phyloP scores from a whole-genome alignment of 208 protist genomes.

The Trichomonas tenax region DNA sequence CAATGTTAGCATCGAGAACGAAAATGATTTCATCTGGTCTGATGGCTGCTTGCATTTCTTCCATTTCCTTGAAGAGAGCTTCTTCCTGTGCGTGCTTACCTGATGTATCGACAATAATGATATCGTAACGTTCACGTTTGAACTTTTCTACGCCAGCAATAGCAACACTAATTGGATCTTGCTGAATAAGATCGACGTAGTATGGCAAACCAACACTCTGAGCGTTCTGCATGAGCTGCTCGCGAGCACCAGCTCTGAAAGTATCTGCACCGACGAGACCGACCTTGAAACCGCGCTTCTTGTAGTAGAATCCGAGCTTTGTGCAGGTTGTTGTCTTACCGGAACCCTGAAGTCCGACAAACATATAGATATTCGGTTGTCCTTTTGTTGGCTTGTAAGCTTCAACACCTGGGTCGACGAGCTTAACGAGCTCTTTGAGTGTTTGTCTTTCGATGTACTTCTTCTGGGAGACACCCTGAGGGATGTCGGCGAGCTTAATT shows the following conservation, averaged over 20 bases:
- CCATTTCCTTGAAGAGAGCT: conserved; percentile 94
- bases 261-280: conserved; percentile 94
- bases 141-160: conserved; percentile 42
- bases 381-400: neutral
- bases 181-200: conserved; percentile 76
- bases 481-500: neutral
- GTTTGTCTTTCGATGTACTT: neutral
- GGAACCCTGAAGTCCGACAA: conserved; percentile 88
- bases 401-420: neutral
- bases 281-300: conserved; percentile 58
- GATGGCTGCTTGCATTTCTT: conserved; percentile 47
- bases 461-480: neutral
- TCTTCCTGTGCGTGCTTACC: conserved; percentile 91
- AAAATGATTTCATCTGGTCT: conserved; percentile 85
- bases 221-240: conserved; percentile 75
- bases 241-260: conserved; percentile 63
- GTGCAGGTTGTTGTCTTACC: conserved; percentile 94
- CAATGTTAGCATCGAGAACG: conserved; percentile 87
- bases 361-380: conserved; percentile 92
- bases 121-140: conserved; percentile 59
- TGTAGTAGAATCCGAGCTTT: conserved; percentile 79
- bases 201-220: conserved; percentile 90
- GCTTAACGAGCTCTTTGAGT: neutral
- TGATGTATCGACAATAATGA: conserved; percentile 97
- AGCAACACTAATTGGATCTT: conserved; percentile 82